These are phyloP conservation scores for Axilococcus clingmanii DNA, from an alignment of 139 green algal genomes.

Conservation along the genomic window DNA sequence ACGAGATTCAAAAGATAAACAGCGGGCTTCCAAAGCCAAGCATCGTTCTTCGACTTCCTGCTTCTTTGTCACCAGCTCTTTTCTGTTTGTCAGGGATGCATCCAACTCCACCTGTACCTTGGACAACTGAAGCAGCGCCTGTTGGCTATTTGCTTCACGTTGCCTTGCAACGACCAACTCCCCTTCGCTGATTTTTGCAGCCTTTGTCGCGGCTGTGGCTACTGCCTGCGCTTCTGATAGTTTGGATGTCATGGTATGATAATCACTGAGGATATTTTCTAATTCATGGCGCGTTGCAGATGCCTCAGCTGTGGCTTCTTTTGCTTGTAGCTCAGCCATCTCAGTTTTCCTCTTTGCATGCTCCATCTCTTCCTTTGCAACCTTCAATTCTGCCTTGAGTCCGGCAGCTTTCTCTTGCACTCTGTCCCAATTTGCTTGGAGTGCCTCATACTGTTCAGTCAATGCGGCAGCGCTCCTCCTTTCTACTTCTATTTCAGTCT, in stretches of 20 bases:
- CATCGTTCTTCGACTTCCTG: not conserved
- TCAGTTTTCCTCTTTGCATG: too few relatives aligned
- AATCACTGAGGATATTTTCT: too few relatives aligned
- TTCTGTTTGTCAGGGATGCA: constrained; percentile 5
- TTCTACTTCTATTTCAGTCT: not conserved
- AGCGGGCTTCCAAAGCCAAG: not conserved
- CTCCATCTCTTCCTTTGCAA: too few relatives aligned
- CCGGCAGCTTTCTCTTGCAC: too few relatives aligned
- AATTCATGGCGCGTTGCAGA: not conserved
- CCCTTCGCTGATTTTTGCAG: constrained; percentile 5
- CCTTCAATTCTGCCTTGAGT: too few relatives aligned
- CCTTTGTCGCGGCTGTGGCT: constrained; percentile 4
- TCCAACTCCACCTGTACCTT: constrained; percentile 17
- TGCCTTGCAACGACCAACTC: constrained; percentile 17
- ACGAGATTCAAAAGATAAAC: not conserved
- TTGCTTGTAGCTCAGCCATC: too few relatives aligned
- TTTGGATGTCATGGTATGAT: not conserved
- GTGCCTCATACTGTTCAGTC: too few relatives aligned
- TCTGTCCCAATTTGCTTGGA: too few relatives aligned
- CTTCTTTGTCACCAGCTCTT: not conserved
- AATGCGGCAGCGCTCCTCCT: too few relatives aligned
- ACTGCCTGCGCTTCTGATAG: constrained; percentile 6
- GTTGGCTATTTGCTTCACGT: constrained; percentile 19
- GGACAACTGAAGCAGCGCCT: constrained; percentile 17
- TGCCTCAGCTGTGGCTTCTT: not conserved